These are phyloP conservation scores for Trichosporon ovoides DNA, from an alignment of 1,284 basidiomycete genomes.

Conservation along the genomic window DNA sequence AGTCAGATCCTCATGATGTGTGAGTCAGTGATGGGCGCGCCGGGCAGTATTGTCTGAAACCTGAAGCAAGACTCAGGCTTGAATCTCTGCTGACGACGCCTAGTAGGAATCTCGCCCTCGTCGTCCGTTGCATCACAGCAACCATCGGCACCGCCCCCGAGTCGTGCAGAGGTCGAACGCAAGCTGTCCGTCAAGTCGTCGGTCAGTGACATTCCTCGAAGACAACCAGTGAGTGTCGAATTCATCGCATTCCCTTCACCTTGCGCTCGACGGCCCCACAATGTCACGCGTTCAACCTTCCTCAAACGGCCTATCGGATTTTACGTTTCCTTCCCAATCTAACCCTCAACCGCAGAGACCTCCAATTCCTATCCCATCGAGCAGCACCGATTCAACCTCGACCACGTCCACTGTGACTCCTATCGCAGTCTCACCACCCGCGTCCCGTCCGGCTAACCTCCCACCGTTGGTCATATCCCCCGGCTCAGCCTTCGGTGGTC, in stretches of 20 bases:
- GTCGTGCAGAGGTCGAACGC: conserved; percentile 75
- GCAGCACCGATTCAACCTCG: conserved; percentile 1
- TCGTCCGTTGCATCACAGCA: conserved; percentile 5
- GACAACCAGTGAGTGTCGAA: neutral
- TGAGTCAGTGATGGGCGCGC: neutral
- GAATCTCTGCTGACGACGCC: no score
- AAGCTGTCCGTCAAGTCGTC: conserved; percentile 68
- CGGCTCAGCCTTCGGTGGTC: conserved; percentile 2
- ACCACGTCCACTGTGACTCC: neutral
- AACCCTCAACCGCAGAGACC: neutral
- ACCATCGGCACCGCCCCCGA: conserved; percentile 61
- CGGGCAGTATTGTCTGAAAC: neutral
- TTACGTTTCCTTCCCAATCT: neutral
- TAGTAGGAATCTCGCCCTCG: neutral
- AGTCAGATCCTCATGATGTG: neutral
- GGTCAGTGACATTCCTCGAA: neutral
- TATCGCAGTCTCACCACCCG: conserved; percentile 73
- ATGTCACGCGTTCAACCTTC: neutral
- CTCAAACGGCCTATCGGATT: no score
- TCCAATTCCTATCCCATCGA: conserved; percentile 52
- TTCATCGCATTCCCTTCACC: no score
- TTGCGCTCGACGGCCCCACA: neutral
- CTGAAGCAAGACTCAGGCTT: neutral
- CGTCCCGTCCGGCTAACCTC: conserved; percentile 55
- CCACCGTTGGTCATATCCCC: conserved; percentile 40